A percentile compares a stretch with the other conserved stretches of the same genome.
Evolutionary conservation across 768 basidiomycete genomes (phyloP).

Genomic region (Crucibulum laeve): DNA sequence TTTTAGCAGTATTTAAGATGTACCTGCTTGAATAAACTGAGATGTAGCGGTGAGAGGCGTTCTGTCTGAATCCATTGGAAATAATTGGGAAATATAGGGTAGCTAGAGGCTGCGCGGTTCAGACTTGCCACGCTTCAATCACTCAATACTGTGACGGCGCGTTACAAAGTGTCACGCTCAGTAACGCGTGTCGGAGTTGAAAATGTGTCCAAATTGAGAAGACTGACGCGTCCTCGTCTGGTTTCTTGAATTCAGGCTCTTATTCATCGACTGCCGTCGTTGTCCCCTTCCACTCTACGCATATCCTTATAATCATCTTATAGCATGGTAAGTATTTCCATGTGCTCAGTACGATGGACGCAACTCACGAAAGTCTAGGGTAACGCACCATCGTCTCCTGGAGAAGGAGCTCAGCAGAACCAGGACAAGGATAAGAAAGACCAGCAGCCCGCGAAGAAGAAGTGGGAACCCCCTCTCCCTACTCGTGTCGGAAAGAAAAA

Average conservation of each 20-base stretch:
- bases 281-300: conserved; percentile 9
- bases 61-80: conserved; percentile 37
- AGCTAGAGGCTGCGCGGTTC: not conserved
- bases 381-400: conserved; percentile 64
- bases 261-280: conserved; percentile 8
- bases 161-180: conserved; percentile 8
- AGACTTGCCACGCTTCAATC: conserved; percentile 21
- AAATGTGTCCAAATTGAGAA: conserved; percentile 27
- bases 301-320: conserved; percentile 2
- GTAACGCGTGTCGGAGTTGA: conserved; percentile 22
- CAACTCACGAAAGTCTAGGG: conserved; percentile 40
- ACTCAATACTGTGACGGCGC: not conserved
- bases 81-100: conserved; percentile 4
- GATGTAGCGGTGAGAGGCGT: conserved; percentile 60
- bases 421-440: conserved; percentile 46
- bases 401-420: conserved; percentile 24
- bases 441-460: conserved; percentile 70
- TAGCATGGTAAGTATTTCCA: conserved; percentile 16
- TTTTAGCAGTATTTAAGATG: conserved; percentile 3
- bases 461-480: conserved; percentile 98
- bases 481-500: conserved; percentile 98
- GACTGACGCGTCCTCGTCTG: conserved; percentile 49
- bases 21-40: conserved; percentile 80
- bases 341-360: not conserved
- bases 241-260: not conserved